Base-by-base conservation (phyloP, 2,329 filamentous ascomycete genomes). In the Penicillium sp. region DNA sequence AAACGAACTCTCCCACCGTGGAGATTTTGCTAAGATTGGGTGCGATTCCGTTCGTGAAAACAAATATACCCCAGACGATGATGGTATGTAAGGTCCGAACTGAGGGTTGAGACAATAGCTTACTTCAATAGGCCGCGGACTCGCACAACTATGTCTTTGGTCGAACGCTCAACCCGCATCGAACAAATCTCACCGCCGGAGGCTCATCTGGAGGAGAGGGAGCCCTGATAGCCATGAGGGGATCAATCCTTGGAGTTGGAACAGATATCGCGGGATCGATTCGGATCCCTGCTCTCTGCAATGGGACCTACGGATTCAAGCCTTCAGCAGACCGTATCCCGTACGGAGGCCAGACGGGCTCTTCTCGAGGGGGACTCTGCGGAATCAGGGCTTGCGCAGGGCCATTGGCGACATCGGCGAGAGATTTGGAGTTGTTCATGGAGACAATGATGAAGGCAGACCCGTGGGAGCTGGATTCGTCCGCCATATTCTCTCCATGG, bases 141-240 rank as follows among this genome's bases (percentile, higher is more conserved):
- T 67, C 66, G 0, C 63, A 67, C 29, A 87, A 85, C 65, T 81
- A 86, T 58, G 62, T 87, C 8, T 85, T 84, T 51, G 86, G 85
- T 1, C 78, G 82, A 14, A 83, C 83, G 0, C 71, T 87, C 1
- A 89, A 88, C 61, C 86, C 87, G 0, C 74, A 81, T 58, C 86
- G 86, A 51, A 77, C 81, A 1, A 72, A 76, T 8, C 72, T 87
- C 10, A 84, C 81, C 0, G 78, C 85, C 0, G 87, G 87, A 1
- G 87, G 88, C 2, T 84, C 81, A 5, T 84, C 82, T 1, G 87
- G 87, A 4, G 87, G 88, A n/a, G 86, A 88, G 66, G 84, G 80
- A 0, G 83, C 83, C 0, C 68, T 87, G 4, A 65, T 87, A 10
- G 81, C 79, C 1, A 79, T 87, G 73, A 76, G 79, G 16, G 85